phyloP scores from a whole-genome alignment of 805 yeast species.

The Lachancea dasiensis region DNA sequence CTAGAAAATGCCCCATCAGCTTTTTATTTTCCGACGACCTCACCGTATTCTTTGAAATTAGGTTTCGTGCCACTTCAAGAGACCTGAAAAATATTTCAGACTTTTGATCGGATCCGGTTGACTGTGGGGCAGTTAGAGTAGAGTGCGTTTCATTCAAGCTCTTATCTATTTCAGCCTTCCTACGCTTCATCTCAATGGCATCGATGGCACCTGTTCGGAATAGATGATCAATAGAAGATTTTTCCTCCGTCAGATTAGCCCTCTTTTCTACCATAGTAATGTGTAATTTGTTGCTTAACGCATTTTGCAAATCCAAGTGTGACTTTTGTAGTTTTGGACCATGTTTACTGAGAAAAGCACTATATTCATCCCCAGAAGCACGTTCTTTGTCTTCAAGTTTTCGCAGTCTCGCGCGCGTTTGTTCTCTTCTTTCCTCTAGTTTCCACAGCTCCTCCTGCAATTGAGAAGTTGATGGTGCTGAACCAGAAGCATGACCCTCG shows the following conservation, averaged over 20 bases:
- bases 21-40: slow-evolving; percentile 18
- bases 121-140: slow-evolving; percentile 1
- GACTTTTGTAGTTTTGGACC: slow-evolving; percentile 16
- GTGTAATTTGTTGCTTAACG: slow-evolving; percentile 15
- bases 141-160: slow-evolving; percentile 14
- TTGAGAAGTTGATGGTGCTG: not conserved
- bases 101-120: not conserved
- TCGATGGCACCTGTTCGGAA: slow-evolving; percentile 4
- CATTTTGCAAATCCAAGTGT: slow-evolving; percentile 16
- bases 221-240: slow-evolving; percentile 13
- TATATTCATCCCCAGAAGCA: slow-evolving; percentile 9
- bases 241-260: slow-evolving; percentile 16
- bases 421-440: slow-evolving; percentile 13
- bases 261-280: slow-evolving; percentile 15
- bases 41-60: slow-evolving; percentile 18
- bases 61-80: slow-evolving; percentile 23
- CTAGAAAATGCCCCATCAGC: slow-evolving; percentile 16
- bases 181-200: slow-evolving; percentile 5
- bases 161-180: slow-evolving; percentile 13
- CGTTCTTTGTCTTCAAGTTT: slow-evolving; percentile 14
- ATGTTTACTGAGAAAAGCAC: slow-evolving; percentile 13
- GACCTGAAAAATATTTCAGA: slow-evolving; percentile 25
- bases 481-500: not conserved
- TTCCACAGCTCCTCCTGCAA: not conserved
- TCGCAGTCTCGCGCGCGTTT: slow-evolving; percentile 19